These are phyloP conservation scores for Fusarium sp. DNA, from an alignment of 2,329 filamentous ascomycete genomes.

Conservation along the genomic window DNA sequence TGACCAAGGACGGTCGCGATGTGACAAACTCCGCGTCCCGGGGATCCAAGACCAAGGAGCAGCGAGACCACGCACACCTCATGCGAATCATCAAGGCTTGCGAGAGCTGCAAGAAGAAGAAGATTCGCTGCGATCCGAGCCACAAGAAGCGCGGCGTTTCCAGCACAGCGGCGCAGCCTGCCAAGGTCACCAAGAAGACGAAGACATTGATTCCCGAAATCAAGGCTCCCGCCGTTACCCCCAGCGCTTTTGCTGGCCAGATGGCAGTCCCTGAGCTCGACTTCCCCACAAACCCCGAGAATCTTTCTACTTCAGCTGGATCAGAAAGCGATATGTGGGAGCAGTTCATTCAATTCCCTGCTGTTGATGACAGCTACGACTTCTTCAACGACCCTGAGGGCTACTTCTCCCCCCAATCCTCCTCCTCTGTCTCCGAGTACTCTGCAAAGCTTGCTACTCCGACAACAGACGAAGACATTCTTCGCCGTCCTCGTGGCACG, in stretches of 20 bases:
- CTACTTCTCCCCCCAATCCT: conserved; percentile 55
- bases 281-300: conserved; percentile 41
- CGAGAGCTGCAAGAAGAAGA: conserved; percentile 70
- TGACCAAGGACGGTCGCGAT: conserved; percentile 71
- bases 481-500: conserved; percentile 2
- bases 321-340: conserved; percentile 53
- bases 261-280: conserved; percentile 32
- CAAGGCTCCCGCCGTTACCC: conserved; percentile 14
- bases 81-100: conserved; percentile 77
- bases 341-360: conserved; percentile 59
- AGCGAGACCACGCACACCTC: conserved; percentile 73
- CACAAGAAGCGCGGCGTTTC: conserved; percentile 62
- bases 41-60: conserved; percentile 74
- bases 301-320: conserved; percentile 23
- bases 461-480: conserved; percentile 39
- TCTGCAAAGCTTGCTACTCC: conserved; percentile 46
- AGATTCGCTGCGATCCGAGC: conserved; percentile 70
- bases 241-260: conserved; percentile 22
- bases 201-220: conserved; percentile 44
- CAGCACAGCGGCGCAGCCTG: conserved; percentile 46
- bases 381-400: conserved; percentile 58
- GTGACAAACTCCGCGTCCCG: conserved; percentile 71
- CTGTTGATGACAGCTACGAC: conserved; percentile 55
- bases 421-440: conserved; percentile 43
- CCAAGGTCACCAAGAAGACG: conserved; percentile 57